phyloP scores from a whole-genome alignment of 805 yeast species.

The Candida krabiensis region DNA sequence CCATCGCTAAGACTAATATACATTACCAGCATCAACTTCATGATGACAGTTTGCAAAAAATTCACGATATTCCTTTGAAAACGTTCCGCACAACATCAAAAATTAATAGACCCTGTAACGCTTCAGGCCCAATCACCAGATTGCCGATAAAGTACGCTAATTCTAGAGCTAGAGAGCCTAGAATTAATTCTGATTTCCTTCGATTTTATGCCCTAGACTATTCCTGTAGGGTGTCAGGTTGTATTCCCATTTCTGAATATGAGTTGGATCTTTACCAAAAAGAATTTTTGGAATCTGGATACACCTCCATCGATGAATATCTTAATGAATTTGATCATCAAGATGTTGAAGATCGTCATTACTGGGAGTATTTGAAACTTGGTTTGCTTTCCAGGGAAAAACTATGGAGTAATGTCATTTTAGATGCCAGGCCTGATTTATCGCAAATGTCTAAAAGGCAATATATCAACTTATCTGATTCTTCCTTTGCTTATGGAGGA shows the following conservation, averaged over 20 bases:
- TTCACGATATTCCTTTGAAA: constrained; percentile 11
- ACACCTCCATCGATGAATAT: constrained; percentile 24
- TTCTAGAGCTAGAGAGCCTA: constrained; percentile 40
- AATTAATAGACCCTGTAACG: background rate
- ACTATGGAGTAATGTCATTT: constrained; percentile 52
- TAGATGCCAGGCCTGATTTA: constrained; percentile 50
- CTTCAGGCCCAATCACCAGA: background rate
- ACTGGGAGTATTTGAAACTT: constrained; percentile 27
- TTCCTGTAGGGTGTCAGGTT: constrained; percentile 37
- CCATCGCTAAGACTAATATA: constrained; percentile 2
- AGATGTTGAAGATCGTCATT: constrained; percentile 11
- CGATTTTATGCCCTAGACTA: constrained; percentile 51
- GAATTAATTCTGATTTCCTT: constrained; percentile 51
- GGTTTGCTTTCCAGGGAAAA: constrained; percentile 47
- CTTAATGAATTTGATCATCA: constrained; percentile 20
- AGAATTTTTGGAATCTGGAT: constrained; percentile 26
- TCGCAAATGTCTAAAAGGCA: constrained; percentile 6
- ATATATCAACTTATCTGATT: constrained; percentile 8
- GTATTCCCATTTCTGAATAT: constrained; percentile 33
- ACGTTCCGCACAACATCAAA: constrained; percentile 14
- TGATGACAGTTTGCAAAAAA: background rate
- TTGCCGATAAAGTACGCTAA: background rate
- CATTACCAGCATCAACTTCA: constrained; percentile 2
- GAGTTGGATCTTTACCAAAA: constrained; percentile 34
- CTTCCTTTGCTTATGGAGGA: constrained; percentile 5